A percentile compares a stretch with the other conserved stretches of the same genome.
phyloP scores from a whole-genome alignment of 768 basidiomycete species.

The Rhizopogon vinicolor region DNA sequence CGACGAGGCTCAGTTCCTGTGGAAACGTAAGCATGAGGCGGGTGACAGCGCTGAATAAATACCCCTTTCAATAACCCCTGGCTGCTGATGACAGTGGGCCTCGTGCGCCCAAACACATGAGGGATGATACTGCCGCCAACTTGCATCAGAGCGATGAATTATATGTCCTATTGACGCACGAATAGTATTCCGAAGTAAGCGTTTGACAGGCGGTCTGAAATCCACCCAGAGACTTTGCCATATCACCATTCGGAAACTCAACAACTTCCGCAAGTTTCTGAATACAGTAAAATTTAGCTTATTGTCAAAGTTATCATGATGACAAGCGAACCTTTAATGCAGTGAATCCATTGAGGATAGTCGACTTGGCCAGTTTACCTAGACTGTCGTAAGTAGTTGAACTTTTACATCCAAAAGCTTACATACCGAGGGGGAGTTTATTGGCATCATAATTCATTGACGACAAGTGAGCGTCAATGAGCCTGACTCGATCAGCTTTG shows the following conservation, averaged over 20 bases:
- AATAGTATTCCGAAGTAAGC: constrained; percentile 52
- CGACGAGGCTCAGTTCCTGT: constrained; percentile 59
- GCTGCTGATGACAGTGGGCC: constrained; percentile 41
- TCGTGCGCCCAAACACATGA: constrained; percentile 51
- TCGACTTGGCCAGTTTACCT: constrained; percentile 59
- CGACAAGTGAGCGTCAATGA: constrained; percentile 50
- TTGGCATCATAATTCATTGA: constrained; percentile 66
- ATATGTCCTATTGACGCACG: constrained; percentile 30
- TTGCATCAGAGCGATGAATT: neutral
- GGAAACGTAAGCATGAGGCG: neutral
- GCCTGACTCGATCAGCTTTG: constrained; percentile 22
- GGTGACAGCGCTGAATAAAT: neutral
- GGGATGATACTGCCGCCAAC: constrained; percentile 45
- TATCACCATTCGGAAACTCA: constrained; percentile 36
- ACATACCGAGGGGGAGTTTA: constrained; percentile 53
- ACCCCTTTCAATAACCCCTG: constrained; percentile 38
- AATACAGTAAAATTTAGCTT: neutral
- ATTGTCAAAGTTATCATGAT: neutral
- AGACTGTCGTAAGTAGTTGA: neutral
- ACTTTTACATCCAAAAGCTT: neutral
- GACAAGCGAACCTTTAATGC: constrained; percentile 43
- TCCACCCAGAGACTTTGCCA: constrained; percentile 33
- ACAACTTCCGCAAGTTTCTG: constrained; percentile 52
- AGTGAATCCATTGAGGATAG: constrained; percentile 54
- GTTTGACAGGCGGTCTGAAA: constrained; percentile 37